A percentile compares a stretch with the other conserved stretches of the same genome.
Evolutionary conservation across 2,329 filamentous ascomycete species (phyloP).

Genomic region (Dothistroma septosporum): DNA sequence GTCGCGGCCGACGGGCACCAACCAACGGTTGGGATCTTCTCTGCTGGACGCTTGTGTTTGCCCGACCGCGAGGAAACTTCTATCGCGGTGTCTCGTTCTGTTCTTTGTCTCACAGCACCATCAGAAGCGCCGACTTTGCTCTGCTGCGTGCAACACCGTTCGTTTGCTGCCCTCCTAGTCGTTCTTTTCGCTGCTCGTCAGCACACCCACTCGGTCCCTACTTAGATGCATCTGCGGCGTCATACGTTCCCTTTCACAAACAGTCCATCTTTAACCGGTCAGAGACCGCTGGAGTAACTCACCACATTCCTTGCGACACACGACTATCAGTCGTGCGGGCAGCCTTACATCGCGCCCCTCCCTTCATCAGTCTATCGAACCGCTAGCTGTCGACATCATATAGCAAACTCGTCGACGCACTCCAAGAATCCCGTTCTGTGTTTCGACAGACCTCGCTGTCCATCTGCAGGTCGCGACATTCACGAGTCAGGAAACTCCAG

Average conservation of each 20-base stretch:
- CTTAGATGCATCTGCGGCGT: conserved; percentile 8
- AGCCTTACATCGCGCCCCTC: not conserved
- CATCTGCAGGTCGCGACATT: not conserved
- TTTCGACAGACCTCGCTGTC: not conserved
- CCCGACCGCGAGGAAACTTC: conserved; percentile 1
- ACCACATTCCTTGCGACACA: conserved; percentile 12
- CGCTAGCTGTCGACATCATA: not conserved
- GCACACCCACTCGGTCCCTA: conserved; percentile 1
- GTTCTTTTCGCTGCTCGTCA: conserved; percentile 4
- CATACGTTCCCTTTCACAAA: conserved; percentile 1
- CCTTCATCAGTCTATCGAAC: not conserved
- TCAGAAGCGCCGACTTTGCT: conserved; percentile 1
- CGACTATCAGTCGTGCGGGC: not conserved
- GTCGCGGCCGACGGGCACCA: not conserved
- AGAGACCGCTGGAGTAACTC: not conserved
- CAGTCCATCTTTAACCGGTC: conserved; percentile 1
- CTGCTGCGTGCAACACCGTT: conserved; percentile 1
- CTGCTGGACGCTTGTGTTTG: too few species aligned
- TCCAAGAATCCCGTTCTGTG: not conserved
- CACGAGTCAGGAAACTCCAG: not conserved
- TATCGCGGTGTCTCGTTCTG: not conserved
- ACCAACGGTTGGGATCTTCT: not conserved
- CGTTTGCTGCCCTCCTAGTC: conserved; percentile 1
- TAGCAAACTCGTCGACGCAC: not conserved
- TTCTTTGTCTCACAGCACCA: conserved; percentile 1